Evolutionary conservation across 2,329 filamentous ascomycete genomes (phyloP), one percentile per base, ranked within the genome.

Genomic region (Massarina eburnea): DNA sequence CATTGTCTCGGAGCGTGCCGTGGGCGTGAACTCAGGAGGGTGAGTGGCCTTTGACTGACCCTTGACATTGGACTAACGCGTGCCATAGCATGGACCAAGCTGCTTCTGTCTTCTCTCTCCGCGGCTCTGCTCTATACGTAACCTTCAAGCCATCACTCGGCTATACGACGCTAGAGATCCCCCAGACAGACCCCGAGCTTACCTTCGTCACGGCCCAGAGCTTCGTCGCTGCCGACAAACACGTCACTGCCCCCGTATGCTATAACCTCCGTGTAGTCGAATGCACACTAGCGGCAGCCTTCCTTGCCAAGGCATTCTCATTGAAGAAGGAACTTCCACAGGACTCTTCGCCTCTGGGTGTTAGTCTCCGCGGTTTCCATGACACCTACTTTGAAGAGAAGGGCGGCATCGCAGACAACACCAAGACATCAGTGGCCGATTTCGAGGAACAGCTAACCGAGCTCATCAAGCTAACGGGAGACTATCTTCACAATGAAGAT

Each of bases 241-340:
- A 94, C 64, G 88, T 92, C 51, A 96, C 92, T 1, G 94, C 87
- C 0, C 92, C 92, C 0, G 85, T 95, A 53, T 90, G 92, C 78
- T 99, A 97, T 78, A 99, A 99, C 71, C 81, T 99, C 19, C 87
- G 94, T 21, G 94, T 99, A 1, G 94, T 96, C 29, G 94, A 99
- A 73, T 95, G 90, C 74, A 94, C 88, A 43, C 80, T 99, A 24
- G 94, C 94, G 3, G 91, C 94, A 3, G 75, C 81, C 14, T 78
- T 85, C 22, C 71, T 87, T 2, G 79, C 82, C 32, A 84, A 83
- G 57, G 76, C 79, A 32, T 77, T 83, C 49, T 74, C 74, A 2
- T 63, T 86, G 27, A 83, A 81, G 52, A 58, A 59, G 1, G 70
- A 75, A 22, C 82, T 97, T 1, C 85, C 89, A 15, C 73, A 80